A percentile compares a stretch with the other conserved stretches of the same genome.
phyloP scores from a whole-genome alignment of 2,329 filamentous ascomycete species.

The Stachybotrys chlorohalonatus region DNA sequence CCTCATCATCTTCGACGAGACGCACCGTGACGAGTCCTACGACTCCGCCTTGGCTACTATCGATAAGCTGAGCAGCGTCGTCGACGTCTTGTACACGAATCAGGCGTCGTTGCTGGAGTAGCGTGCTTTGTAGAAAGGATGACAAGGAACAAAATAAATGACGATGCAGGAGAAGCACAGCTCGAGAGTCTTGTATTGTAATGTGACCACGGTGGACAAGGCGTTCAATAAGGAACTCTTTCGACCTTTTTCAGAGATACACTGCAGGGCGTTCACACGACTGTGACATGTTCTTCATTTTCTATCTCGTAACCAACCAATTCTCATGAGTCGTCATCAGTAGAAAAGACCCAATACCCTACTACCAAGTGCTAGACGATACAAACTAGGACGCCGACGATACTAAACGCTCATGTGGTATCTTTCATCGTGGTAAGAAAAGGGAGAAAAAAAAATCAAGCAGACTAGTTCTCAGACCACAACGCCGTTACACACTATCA shows the following conservation, averaged over 20 bases:
- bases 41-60: conserved; percentile 91
- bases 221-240: conserved; percentile 16
- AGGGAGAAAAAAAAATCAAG: background rate
- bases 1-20: conserved; percentile 94
- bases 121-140: background rate
- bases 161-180: conserved; percentile 1
- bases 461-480: too few relatives aligned
- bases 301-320: background rate
- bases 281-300: conserved; percentile 3
- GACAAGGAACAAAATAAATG: background rate
- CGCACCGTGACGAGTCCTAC: conserved; percentile 84
- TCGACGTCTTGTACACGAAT: conserved; percentile 95
- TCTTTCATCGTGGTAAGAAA: background rate
- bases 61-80: conserved; percentile 93
- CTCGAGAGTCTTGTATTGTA: conserved; percentile 14
- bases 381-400: background rate
- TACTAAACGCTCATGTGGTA: background rate
- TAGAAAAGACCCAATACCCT: background rate
- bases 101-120: conserved; percentile 94
- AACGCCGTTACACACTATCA: background rate
- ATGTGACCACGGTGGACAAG: conserved; percentile 21
- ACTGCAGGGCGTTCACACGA: background rate
- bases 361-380: background rate
- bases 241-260: background rate
- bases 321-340: background rate